phyloP scores from a whole-genome alignment of 2,329 filamentous ascomycete genomes.

The Neofusicoccum umdonicola region DNA sequence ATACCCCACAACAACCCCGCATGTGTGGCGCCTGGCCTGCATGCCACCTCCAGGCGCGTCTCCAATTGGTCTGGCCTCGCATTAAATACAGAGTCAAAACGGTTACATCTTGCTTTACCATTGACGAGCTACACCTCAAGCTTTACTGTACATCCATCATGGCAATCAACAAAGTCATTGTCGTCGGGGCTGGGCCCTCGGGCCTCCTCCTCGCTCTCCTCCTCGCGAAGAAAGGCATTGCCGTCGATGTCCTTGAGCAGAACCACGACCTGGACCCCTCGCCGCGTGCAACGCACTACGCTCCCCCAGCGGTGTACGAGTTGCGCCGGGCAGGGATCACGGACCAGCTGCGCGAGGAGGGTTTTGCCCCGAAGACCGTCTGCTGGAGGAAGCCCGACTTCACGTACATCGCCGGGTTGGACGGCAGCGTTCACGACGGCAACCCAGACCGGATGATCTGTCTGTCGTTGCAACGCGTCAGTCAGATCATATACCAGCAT shows the following conservation, averaged over 20 bases:
- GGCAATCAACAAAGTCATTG: conserved; percentile 12
- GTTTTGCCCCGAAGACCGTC: conserved; percentile 39
- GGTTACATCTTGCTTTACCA: neutral
- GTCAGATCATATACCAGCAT: conserved; percentile 11
- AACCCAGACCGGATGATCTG: conserved; percentile 18
- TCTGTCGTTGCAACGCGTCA: conserved; percentile 17
- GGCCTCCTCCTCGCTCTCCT: conserved; percentile 42
- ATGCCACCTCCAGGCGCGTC: neutral
- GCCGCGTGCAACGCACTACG: conserved; percentile 60
- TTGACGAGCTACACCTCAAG: neutral
- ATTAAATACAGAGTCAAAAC: neutral
- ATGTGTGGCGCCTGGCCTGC: neutral
- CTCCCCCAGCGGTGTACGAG: conserved; percentile 53
- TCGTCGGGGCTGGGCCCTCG: conserved; percentile 32
- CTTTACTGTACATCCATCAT: neutral
- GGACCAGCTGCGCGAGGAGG: conserved; percentile 40
- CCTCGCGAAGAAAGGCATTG: conserved; percentile 49
- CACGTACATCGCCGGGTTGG: conserved; percentile 4
- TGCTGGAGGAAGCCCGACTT: conserved; percentile 41
- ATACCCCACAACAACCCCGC: neutral
- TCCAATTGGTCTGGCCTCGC: neutral
- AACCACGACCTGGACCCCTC: conserved; percentile 52
- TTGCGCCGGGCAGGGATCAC: conserved; percentile 55
- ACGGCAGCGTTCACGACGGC: conserved; percentile 6
- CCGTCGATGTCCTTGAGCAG: conserved; percentile 53